phyloP scores from a whole-genome alignment of 78 protist genomes.

The Polysphondylium violaceum region DNA sequence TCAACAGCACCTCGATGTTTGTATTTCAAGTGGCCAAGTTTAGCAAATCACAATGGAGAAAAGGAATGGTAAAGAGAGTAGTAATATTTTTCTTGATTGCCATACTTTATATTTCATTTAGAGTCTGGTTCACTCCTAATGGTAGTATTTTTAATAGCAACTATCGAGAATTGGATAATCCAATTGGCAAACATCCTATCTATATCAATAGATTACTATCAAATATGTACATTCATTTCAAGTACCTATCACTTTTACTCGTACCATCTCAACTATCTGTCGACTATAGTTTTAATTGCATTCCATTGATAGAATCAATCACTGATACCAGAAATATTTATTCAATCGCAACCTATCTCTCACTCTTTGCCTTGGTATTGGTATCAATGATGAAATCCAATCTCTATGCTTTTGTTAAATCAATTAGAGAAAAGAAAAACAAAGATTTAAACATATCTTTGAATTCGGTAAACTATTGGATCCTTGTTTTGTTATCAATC shows the following conservation, averaged over 20 bases:
- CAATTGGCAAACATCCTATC: slow-evolving; percentile 29
- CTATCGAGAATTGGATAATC: slow-evolving; percentile 64
- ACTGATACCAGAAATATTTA: neutral
- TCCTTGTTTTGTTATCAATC: neutral
- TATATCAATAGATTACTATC: neutral
- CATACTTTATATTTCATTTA: neutral
- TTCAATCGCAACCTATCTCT: neutral
- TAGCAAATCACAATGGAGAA: neutral
- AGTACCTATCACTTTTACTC: slow-evolving; percentile 30
- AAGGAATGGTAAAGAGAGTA: neutral
- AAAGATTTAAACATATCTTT: neutral
- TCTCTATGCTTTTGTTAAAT: neutral
- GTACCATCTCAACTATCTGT: slow-evolving; percentile 23
- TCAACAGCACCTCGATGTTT: neutral
- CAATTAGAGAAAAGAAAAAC: neutral
- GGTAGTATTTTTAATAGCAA: slow-evolving; percentile 1
- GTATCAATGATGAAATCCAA: neutral
- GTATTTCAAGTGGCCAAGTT: neutral
- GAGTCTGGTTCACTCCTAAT: neutral
- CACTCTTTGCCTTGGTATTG: neutral
- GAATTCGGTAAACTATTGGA: neutral
- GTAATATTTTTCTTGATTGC: neutral
- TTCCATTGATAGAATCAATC: slow-evolving; percentile 18
- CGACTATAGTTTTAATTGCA: slow-evolving; percentile 50
- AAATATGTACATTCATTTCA: slow-evolving; percentile 1